Evolutionary conservation across 805 yeast genomes (phyloP).

Genomic region (Saccharomycopsis oosterbeekiorum): DNA sequence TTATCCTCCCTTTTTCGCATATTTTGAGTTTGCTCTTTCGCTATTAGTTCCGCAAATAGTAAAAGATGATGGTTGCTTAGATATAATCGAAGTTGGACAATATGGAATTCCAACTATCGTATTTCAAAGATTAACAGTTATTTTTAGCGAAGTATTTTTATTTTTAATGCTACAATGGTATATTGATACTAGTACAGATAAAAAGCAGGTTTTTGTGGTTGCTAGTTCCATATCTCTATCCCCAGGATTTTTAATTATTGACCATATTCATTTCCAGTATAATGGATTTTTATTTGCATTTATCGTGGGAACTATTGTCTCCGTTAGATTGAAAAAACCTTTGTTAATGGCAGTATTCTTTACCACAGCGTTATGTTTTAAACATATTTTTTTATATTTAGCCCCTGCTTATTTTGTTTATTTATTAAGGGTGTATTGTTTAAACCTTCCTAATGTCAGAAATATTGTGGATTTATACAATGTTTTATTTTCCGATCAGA

Average conservation of each 20-base stretch:
- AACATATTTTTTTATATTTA: conserved; percentile 84
- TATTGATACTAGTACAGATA: conserved; percentile 38
- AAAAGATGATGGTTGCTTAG: conserved; percentile 66
- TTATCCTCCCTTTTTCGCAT: conserved; percentile 96
- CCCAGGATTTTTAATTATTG: conserved; percentile 85
- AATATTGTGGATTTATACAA: conserved; percentile 11
- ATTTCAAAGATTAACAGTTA: conserved; percentile 77
- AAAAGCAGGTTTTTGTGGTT: conserved; percentile 50
- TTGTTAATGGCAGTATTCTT: conserved; percentile 61
- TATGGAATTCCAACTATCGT: conserved; percentile 73
- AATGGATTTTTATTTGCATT: conserved; percentile 90
- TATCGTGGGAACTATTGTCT: conserved; percentile 60
- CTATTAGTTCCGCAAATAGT: conserved; percentile 60
- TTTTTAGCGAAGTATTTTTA: conserved; percentile 62
- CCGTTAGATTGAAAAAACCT: conserved; percentile 50
- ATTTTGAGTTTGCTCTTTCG: conserved; percentile 77
- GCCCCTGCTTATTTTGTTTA: conserved; percentile 91
- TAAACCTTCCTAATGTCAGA: conserved; percentile 32
- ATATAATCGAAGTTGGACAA: conserved; percentile 50
- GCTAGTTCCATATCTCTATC: conserved; percentile 76
- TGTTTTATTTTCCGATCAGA: background rate
- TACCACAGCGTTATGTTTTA: conserved; percentile 75
- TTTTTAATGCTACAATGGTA: conserved; percentile 65
- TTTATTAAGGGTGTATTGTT: conserved; percentile 60
- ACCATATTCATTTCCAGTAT: conserved; percentile 95